phyloP scores from a whole-genome alignment of 768 basidiomycete species.

The Trametopsis cervina region DNA sequence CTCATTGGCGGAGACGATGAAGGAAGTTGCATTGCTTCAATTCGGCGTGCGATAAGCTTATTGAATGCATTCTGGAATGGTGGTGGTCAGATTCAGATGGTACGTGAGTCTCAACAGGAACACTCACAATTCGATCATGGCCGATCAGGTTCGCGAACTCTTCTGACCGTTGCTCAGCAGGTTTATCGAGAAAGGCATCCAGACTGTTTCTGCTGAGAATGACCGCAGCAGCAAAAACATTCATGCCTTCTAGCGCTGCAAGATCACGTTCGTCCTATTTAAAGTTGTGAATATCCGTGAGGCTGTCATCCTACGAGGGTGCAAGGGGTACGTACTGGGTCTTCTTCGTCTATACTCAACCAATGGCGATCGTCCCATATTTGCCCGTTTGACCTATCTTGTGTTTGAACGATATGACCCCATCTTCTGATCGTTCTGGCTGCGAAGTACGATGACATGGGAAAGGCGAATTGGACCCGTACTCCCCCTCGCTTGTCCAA shows the following conservation, averaged over 20 bases:
- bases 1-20: slow-evolving; percentile 15
- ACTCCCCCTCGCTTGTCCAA: slow-evolving; percentile 40
- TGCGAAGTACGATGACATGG: slow-evolving; percentile 49
- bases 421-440: slow-evolving; percentile 48
- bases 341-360: slow-evolving; percentile 49
- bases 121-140: slow-evolving; percentile 43
- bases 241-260: slow-evolving; percentile 53
- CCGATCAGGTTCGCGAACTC: slow-evolving; percentile 44
- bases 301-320: not conserved
- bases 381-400: slow-evolving; percentile 33
- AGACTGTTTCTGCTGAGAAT: slow-evolving; percentile 50
- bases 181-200: slow-evolving; percentile 48
- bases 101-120: not conserved
- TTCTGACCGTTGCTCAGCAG: slow-evolving; percentile 38
- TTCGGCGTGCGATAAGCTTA: slow-evolving; percentile 28
- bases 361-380: slow-evolving; percentile 59
- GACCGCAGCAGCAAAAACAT: slow-evolving; percentile 59
- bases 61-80: slow-evolving; percentile 31
- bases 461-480: slow-evolving; percentile 51
- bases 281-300: not conserved
- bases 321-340: slow-evolving; percentile 21
- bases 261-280: slow-evolving; percentile 57
- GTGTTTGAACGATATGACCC: slow-evolving; percentile 49
- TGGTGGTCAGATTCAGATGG: slow-evolving; percentile 9
- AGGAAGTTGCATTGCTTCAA: slow-evolving; percentile 25